phyloP scores from a whole-genome alignment of 306 rosid genomes.

The Castanea sativa region DNA sequence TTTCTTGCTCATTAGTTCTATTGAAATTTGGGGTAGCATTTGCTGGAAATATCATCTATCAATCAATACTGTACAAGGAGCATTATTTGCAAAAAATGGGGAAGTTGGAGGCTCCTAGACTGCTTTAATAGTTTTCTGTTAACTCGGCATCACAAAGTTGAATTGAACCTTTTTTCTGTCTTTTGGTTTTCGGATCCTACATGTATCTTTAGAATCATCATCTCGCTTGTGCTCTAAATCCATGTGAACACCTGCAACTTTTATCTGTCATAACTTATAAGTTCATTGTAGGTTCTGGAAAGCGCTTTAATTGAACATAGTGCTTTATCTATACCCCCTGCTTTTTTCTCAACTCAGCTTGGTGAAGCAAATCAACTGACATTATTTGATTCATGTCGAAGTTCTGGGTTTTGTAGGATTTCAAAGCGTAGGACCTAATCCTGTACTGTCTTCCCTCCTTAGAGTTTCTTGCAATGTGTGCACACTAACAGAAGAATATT shows the following conservation, averaged over 20 bases:
- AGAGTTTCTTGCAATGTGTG: slow-evolving; percentile 1
- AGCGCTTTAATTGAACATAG: no score
- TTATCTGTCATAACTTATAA: no score
- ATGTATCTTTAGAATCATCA: no score
- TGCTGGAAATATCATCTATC: no score
- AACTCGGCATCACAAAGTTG: not conserved
- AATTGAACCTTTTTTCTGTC: not conserved
- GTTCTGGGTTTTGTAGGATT: not conserved
- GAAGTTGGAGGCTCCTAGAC: not conserved
- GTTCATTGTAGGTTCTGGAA: no score
- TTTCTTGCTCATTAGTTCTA: no score
- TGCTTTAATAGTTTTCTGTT: not conserved
- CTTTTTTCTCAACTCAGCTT: not conserved
- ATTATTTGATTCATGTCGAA: not conserved
- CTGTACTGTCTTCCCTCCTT: slow-evolving; percentile 23
- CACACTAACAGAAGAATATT: slow-evolving; percentile 8
- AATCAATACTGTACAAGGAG: no score
- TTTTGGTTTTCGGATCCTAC: no score
- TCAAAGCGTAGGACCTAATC: slow-evolving; percentile 12
- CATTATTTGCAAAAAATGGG: not conserved
- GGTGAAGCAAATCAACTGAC: not conserved
- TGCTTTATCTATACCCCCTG: no score
- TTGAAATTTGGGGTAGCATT: no score
- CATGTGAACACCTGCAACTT: no score
- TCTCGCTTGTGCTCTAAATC: no score